Base-by-base conservation (phyloP, 2,329 filamentous ascomycete genomes). In the Paramyrothecium sp. region DNA sequence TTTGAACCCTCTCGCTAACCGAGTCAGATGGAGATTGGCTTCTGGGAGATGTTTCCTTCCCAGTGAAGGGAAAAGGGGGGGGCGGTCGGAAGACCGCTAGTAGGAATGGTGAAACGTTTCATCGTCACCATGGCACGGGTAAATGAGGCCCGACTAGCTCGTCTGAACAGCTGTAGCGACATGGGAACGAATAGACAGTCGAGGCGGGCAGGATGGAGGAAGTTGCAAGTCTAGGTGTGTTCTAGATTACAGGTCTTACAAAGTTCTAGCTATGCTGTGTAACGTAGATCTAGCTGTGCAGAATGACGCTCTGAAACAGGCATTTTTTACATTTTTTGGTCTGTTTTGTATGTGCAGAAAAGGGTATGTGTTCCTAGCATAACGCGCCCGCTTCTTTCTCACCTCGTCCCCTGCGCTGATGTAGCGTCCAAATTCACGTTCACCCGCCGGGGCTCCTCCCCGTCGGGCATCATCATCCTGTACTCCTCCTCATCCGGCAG, bases 41-140 rank as follows among this genome's bases (percentile, higher is more conserved):
- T 82, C 66, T 82, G 80, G 80, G 78, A 82, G 60, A 82, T 82
- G 79, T 82, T 77, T 59, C 79, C 80, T 17, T 69, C 63, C 46
- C 63, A 67, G 58, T 66, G 26, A 44, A 44, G 38, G 13, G n/a
- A 4, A 16, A 38, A n/a, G n/a, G n/a, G n/a, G n/a, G 47, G 44
- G 26, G 19, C 48, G 12, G 2, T n/a, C 30, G 19, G 22, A 16
- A 53, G 30, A 19, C 7, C 21, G n/a, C 23, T 17, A 44, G 38
- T 19, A 48, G 26, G 46, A 47, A 53, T 53, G 52, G 23, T 34
- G 21, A 48, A 21, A 49, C 19, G 34, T 38, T 44, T 46, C 30
- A 51, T 38, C 49, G 12, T 23, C 26, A 26, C 10, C 3, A 30
- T 16, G 23, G 26, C 34, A 49, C 20, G 7, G 13, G 38, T 5